Percentiles rank a stretch among this genome's conserved stretches.
Conservation (phyloP, 352 stramenopile species). For the Phytophthora chlamydospora region DNA sequence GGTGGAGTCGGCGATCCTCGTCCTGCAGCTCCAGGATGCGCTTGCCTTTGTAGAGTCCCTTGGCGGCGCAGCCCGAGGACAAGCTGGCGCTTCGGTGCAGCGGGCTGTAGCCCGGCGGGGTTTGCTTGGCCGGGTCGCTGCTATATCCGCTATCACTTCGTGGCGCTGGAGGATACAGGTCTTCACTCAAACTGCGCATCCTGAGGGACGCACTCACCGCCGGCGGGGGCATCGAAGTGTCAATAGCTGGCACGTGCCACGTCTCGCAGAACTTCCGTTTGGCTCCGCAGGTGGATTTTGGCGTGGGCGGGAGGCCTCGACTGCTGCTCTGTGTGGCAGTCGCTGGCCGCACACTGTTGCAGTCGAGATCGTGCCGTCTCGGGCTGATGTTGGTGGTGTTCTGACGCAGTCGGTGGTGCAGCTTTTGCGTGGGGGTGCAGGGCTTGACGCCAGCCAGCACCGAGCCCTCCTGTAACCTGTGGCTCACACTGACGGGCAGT, state of each 20-base stretch:
- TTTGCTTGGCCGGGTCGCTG: conserved; percentile 33
- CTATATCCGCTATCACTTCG: conserved; percentile 42
- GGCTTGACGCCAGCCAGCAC: conserved; percentile 46
- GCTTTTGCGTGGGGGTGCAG: conserved; percentile 68
- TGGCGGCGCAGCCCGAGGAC: conserved; percentile 38
- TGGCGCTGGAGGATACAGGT: conserved; percentile 19
- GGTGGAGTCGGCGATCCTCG: conserved; percentile 70
- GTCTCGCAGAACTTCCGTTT: conserved; percentile 38
- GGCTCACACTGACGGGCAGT: conserved; percentile 53
- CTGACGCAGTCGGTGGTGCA: conserved; percentile 56
- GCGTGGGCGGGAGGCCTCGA: conserved; percentile 29
- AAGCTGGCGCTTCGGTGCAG: conserved; percentile 49
- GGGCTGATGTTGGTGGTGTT: conserved; percentile 74
- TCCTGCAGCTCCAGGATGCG: conserved; percentile 78
- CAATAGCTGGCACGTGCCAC: conserved; percentile 33
- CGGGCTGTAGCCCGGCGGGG: conserved; percentile 17
- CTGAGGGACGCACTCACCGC: conserved; percentile 25
- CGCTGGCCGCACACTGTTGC: conserved; percentile 21
- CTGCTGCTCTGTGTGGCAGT: conserved; percentile 7
- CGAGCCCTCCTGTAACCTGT: conserved; percentile 55
- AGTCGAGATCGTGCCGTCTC: conserved; percentile 49
- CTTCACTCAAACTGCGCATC: conserved; percentile 51
- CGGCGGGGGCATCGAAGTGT: conserved; percentile 25
- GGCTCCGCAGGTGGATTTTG: conserved; percentile 22
- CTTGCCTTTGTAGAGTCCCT: conserved; percentile 65